These are phyloP conservation scores for Gelatoporia subvermispora DNA, from an alignment of 768 basidiomycete genomes.

Conservation along the genomic window DNA sequence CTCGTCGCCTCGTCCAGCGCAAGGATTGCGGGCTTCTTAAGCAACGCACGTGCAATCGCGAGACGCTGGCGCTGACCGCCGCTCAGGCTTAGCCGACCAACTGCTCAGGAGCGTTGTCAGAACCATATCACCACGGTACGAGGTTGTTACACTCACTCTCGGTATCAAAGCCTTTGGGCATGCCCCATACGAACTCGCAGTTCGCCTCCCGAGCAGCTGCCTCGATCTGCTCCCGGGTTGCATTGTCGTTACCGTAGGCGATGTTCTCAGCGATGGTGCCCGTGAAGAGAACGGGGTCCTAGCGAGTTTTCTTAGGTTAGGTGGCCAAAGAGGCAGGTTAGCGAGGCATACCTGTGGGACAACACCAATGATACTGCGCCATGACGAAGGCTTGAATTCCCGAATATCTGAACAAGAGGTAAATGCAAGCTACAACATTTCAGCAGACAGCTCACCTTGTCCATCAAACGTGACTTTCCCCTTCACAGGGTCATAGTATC, in stretches of 20 bases:
- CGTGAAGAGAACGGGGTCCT: constrained; percentile 84
- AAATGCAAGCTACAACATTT: neutral
- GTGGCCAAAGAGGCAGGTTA: neutral
- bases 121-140: neutral
- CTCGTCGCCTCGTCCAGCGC: constrained; percentile 89
- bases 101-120: constrained; percentile 29
- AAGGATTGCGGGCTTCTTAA: constrained; percentile 85
- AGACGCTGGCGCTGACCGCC: constrained; percentile 81
- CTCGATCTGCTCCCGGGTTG: constrained; percentile 80
- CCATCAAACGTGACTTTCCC: constrained; percentile 85
- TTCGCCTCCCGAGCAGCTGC: constrained; percentile 86
- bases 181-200: constrained; percentile 93
- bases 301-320: neutral
- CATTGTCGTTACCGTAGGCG: constrained; percentile 74
- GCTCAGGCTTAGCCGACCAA: constrained; percentile 63
- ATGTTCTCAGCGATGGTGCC: constrained; percentile 96
- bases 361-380: constrained; percentile 87
- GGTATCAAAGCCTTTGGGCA: constrained; percentile 93
- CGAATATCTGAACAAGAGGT: constrained; percentile 60
- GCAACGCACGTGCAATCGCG: constrained; percentile 80
- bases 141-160: constrained; percentile 52
- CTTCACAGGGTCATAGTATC: constrained; percentile 85
- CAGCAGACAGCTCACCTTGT: constrained; percentile 48
- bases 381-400: constrained; percentile 78
- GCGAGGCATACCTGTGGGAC: constrained; percentile 64